These are phyloP conservation scores for Cyamopsis tetragonoloba DNA, from an alignment of 306 rosid genomes.

Conservation along the genomic window DNA sequence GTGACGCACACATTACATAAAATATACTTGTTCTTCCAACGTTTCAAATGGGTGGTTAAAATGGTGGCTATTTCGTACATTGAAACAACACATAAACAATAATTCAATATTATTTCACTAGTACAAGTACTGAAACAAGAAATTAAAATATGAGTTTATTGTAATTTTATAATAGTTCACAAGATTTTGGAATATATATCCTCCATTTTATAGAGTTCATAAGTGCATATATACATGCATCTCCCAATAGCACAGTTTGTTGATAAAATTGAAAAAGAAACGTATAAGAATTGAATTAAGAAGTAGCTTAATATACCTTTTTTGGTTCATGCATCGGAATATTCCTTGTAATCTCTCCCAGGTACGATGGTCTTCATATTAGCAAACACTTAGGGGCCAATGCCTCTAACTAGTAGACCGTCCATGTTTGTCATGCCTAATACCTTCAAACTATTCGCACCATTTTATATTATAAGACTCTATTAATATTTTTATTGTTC, in stretches of 20 bases:
- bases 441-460: no score
- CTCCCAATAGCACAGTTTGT: not conserved
- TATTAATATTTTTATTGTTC: no score
- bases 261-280: not conserved
- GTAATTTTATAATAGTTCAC: no score
- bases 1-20: not conserved
- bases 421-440: not conserved
- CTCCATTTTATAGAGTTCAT: not conserved
- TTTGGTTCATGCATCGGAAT: constrained; percentile 52
- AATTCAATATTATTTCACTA: no score
- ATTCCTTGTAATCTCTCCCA: constrained; percentile 37
- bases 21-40: constrained; percentile 20
- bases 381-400: constrained; percentile 31
- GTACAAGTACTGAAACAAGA: no score
- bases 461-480: no score
- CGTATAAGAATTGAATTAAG: no score
- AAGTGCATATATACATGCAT: not conserved
- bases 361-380: constrained; percentile 25
- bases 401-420: not conserved
- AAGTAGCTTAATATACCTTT: not conserved
- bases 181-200: not conserved
- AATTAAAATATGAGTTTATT: no score
- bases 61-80: not conserved
- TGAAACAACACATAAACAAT: not conserved
- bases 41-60: not conserved